Evolutionary conservation across 352 stramenopile species (phyloP), one percentile per base, ranked within the genome.

Genomic region (Globisporangium nodosum): DNA sequence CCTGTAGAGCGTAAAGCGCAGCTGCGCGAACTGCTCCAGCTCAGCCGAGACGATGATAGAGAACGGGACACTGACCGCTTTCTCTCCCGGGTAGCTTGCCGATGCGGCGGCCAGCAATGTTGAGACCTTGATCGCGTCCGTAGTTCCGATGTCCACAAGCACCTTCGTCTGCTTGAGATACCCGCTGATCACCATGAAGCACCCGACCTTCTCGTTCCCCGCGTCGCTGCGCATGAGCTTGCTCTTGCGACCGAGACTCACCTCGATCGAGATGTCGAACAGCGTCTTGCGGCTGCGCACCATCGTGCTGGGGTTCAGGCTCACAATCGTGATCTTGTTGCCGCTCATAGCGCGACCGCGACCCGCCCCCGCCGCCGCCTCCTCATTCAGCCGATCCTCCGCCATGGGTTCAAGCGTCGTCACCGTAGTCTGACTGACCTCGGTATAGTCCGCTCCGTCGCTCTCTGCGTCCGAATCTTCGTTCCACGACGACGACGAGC

Each of bases 1-100:
- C 46, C 81, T 81, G 63, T 78, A 86, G 27, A 92, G 65, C 15
- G 73, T 80, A n/a, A 90, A 70, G n/a, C 73, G 65, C 9, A 92
- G 56, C 43, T 88, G 70, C n/a, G 87, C 78, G 47, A 79, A 85
- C 24, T 71, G 52, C 56, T 78, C 76, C 35, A 92, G 49, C 15
- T 88, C 78, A 0, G 66, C 63, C 0, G 67, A 80, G 27, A 90
- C 52, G 13, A 92, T 70, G 16, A 90, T 48, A 2, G 74, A 75
- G 56, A 92, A 92, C 2, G 78, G 69, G 13, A 92, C 65, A 1
- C 72, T 68, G 33, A 61, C 56, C 24, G 71, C 51, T 8, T 72
- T 69, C 3, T 58, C 50, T 24, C 33, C 30, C 16, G 64, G 40
- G n/a, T 47, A 61, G 30, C 39, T 49, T 12, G 52, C 56, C 0